phyloP scores from a whole-genome alignment of 1,284 basidiomycete species.

The Ustilago trichophora region DNA sequence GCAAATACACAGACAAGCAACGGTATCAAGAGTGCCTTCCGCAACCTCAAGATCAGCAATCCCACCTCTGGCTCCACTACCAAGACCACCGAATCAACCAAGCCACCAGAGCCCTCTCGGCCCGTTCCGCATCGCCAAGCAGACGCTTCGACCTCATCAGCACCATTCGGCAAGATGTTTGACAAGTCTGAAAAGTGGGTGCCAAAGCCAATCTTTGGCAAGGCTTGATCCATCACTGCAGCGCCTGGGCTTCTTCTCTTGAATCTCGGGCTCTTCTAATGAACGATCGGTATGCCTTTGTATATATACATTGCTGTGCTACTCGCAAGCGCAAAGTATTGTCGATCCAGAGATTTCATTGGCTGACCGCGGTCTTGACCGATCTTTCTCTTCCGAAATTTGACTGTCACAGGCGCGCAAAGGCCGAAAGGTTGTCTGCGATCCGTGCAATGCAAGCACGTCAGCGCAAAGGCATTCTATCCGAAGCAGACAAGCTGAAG shows the following conservation, averaged over 20 bases:
- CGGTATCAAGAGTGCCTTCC: conserved; percentile 31
- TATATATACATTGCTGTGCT: too few relatives aligned
- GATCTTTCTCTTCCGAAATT: background rate
- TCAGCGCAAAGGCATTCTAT: conserved; percentile 52
- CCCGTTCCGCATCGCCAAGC: background rate
- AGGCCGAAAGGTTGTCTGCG: conserved; percentile 49
- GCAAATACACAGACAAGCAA: conserved; percentile 3
- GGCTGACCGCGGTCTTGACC: conserved; percentile 1
- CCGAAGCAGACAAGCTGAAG: conserved; percentile 43
- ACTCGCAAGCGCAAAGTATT: too few relatives aligned
- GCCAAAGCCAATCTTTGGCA: conserved; percentile 54
- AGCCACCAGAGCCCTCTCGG: background rate
- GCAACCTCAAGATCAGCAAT: conserved; percentile 36
- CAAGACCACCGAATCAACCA: background rate
- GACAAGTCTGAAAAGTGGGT: conserved; percentile 61
- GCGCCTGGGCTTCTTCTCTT: conserved; percentile 1
- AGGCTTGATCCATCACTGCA: conserved; percentile 20
- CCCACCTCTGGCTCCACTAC: conserved; percentile 1
- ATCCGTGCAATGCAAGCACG: conserved; percentile 53
- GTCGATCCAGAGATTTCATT: background rate
- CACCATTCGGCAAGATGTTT: conserved; percentile 39
- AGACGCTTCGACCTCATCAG: conserved; percentile 7
- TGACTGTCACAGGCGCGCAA: conserved; percentile 39
- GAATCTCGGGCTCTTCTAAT: background rate
- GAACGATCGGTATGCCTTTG: conserved; percentile 32